phyloP scores from a whole-genome alignment of 2,329 filamentous ascomycete species.

The Aspergillus piperis region DNA sequence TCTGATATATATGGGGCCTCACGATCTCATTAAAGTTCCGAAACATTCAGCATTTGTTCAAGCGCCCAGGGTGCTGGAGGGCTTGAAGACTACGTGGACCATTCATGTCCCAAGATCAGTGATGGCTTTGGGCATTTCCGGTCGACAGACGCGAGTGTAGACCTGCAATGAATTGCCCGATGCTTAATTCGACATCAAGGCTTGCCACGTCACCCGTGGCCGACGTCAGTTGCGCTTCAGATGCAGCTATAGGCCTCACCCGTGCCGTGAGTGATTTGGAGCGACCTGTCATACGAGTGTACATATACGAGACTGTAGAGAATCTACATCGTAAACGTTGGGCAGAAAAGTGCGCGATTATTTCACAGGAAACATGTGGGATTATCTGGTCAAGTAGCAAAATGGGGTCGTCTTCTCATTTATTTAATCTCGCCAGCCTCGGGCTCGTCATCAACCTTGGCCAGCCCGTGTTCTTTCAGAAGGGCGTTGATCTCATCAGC shows the following conservation, averaged over 20 bases:
- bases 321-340: constrained; percentile 14
- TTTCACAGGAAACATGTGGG: constrained; percentile 19
- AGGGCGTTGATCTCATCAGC: constrained; percentile 94
- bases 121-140: constrained; percentile 23
- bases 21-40: background rate
- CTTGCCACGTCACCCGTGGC: constrained; percentile 38
- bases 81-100: constrained; percentile 33
- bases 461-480: constrained; percentile 92
- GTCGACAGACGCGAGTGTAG: constrained; percentile 19
- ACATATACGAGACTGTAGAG: constrained; percentile 7
- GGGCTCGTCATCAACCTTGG: constrained; percentile 72
- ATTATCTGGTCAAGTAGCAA: constrained; percentile 34
- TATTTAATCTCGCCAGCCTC: constrained; percentile 57
- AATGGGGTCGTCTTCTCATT: constrained; percentile 28
- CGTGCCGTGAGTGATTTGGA: constrained; percentile 3
- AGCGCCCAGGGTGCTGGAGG: constrained; percentile 14
- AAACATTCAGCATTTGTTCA: constrained; percentile 13
- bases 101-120: constrained; percentile 20
- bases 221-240: constrained; percentile 29
- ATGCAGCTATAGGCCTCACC: constrained; percentile 18
- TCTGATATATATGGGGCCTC: constrained; percentile 12
- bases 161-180: constrained; percentile 25
- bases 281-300: constrained; percentile 4
- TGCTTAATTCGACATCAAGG: constrained; percentile 23
- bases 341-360: background rate